A percentile compares a stretch with the other conserved stretches of the same genome.
phyloP scores from a whole-genome alignment of 83 land plant species.

The Picea abies region DNA sequence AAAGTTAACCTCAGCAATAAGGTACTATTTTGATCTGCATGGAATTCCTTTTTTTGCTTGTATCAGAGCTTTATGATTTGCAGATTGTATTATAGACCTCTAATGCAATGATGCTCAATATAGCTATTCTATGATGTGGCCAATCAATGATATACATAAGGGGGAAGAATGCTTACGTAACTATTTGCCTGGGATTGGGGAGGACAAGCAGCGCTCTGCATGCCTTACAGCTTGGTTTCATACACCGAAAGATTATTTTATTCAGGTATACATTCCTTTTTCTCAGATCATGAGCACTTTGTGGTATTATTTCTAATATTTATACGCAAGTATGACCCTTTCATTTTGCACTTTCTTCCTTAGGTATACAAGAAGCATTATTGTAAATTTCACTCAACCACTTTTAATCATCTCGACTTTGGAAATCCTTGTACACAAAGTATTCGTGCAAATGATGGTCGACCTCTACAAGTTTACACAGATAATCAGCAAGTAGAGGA shows the following conservation, averaged over 20 bases:
- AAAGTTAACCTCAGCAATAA: conserved; percentile 78
- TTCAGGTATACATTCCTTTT: conserved; percentile 45
- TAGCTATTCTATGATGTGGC: conserved; percentile 92
- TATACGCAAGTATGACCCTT: background rate
- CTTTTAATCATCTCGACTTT: background rate
- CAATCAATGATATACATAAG: conserved; percentile 55
- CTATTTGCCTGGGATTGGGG: conserved; percentile 88
- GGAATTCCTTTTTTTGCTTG: background rate
- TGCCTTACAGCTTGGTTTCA: conserved; percentile 98
- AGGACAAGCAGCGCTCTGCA: conserved; percentile 92
- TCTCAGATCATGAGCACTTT: background rate
- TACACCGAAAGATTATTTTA: conserved; percentile 79
- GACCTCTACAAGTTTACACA: conserved; percentile 67
- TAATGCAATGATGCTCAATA: conserved; percentile 9
- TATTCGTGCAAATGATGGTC: conserved; percentile 41
- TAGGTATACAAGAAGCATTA: conserved; percentile 48
- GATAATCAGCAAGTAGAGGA: conserved; percentile 86
- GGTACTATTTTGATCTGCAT: conserved; percentile 39
- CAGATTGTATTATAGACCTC: background rate
- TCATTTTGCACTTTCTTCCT: background rate
- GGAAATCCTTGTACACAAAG: conserved; percentile 36
- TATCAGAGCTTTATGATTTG: conserved; percentile 5
- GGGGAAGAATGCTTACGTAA: conserved; percentile 98
- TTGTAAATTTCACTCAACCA: conserved; percentile 30
- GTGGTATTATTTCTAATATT: background rate